Evolutionary conservation across 495 filamentous ascomycete species (phyloP).

Genomic region (Xeromyces bisporus): DNA sequence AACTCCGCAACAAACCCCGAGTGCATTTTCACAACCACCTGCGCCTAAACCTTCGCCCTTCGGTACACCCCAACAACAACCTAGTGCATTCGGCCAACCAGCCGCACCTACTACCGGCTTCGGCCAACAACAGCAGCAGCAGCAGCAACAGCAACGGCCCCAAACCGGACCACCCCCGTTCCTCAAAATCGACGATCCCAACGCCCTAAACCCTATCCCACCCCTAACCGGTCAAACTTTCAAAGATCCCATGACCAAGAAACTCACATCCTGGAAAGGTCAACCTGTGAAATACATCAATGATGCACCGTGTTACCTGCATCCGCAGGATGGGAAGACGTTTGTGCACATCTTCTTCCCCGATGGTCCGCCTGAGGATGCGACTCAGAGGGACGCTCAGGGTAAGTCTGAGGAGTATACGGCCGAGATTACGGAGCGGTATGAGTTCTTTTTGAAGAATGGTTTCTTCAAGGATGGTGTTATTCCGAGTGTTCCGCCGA

Average conservation of each 20-base stretch:
- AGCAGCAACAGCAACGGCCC: slow-evolving; percentile 3
- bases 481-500: slow-evolving; percentile 56
- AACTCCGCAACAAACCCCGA: slow-evolving; percentile 6
- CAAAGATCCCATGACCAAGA: slow-evolving; percentile 19
- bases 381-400: slow-evolving; percentile 21
- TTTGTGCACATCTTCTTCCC: slow-evolving; percentile 50
- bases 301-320: slow-evolving; percentile 31
- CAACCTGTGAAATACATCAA: slow-evolving; percentile 36
- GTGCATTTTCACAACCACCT: slow-evolving; percentile 21
- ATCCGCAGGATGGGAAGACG: slow-evolving; percentile 28
- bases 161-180: slow-evolving; percentile 16
- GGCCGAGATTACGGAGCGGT: slow-evolving; percentile 36
- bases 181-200: slow-evolving; percentile 15
- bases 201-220: slow-evolving; percentile 21
- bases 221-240: slow-evolving; percentile 21
- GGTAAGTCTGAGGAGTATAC: slow-evolving; percentile 25
- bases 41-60: slow-evolving; percentile 9
- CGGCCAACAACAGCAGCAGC: slow-evolving; percentile 2
- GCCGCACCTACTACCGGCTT: slow-evolving; percentile 1
- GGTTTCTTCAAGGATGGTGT: slow-evolving; percentile 45
- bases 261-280: slow-evolving; percentile 35
- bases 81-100: slow-evolving; percentile 15
- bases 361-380: slow-evolving; percentile 44
- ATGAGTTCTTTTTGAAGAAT: slow-evolving; percentile 39
- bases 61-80: slow-evolving; percentile 5